phyloP scores from a whole-genome alignment of 2,329 filamentous ascomycete species.

The Penicillium sp. region DNA sequence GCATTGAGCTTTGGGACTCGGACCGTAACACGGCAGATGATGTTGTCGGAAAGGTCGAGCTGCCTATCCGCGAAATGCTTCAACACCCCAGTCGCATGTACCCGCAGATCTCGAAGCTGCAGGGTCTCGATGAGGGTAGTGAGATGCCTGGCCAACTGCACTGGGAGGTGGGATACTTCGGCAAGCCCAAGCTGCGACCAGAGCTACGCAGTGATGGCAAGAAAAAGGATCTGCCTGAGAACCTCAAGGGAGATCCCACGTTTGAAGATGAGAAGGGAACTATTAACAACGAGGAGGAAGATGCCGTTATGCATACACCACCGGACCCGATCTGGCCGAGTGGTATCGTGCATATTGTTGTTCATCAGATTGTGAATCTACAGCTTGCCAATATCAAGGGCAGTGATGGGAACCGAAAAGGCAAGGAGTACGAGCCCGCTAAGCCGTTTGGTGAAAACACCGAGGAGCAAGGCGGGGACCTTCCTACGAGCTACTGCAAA shows the following conservation, averaged over 20 bases:
- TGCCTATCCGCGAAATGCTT: constrained; percentile 93
- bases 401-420: constrained; percentile 77
- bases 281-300: constrained; percentile 73
- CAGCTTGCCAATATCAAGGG: constrained; percentile 92
- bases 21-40: constrained; percentile 92
- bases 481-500: constrained; percentile 93
- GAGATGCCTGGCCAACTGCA: constrained; percentile 91
- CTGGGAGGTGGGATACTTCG: constrained; percentile 96
- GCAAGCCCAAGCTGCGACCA: constrained; percentile 83
- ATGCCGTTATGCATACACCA: constrained; percentile 85
- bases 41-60: constrained; percentile 90
- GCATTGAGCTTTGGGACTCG: constrained; percentile 94
- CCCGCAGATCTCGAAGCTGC: constrained; percentile 80
- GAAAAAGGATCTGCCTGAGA: constrained; percentile 74
- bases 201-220: constrained; percentile 86
- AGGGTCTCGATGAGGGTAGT: constrained; percentile 80
- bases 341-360: constrained; percentile 80
- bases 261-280: constrained; percentile 87
- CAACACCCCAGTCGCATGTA: constrained; percentile 94
- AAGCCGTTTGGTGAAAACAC: constrained; percentile 82
- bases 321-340: constrained; percentile 97
- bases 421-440: constrained; percentile 86
- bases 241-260: constrained; percentile 72
- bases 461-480: constrained; percentile 76
- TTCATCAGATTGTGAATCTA: constrained; percentile 94